These are phyloP conservation scores for Simplicillium aogashimaense DNA, from an alignment of 2,329 filamentous ascomycete species.

Conservation along the genomic window DNA sequence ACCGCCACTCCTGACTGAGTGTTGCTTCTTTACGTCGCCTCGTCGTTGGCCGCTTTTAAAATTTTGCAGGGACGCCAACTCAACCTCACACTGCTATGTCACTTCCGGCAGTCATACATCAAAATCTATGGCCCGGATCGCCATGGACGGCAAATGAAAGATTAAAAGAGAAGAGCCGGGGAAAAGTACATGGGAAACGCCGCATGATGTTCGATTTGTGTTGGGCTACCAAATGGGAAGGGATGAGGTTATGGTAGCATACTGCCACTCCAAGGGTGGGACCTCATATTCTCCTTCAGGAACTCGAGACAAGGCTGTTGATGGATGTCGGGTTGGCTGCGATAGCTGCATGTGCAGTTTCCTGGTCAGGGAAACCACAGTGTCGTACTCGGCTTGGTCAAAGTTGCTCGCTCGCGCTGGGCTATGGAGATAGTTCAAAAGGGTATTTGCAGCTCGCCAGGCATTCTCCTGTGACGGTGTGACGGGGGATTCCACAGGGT, in stretches of 20 bases:
- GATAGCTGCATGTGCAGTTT: conserved; percentile 72
- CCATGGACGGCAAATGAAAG: too few relatives aligned
- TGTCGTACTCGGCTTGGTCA: conserved; percentile 67
- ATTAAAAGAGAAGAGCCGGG: too few relatives aligned
- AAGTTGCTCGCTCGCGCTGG: conserved; percentile 56
- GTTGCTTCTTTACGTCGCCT: too few relatives aligned
- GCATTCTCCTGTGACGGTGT: conserved; percentile 82
- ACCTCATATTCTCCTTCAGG: conserved; percentile 36
- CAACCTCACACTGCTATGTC: too few relatives aligned
- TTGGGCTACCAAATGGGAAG: conserved; percentile 1
- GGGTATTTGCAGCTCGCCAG: conserved; percentile 66
- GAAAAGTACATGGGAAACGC: too few relatives aligned
- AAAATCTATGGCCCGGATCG: too few relatives aligned
- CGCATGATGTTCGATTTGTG: conserved; percentile 4
- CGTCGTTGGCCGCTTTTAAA: too few relatives aligned
- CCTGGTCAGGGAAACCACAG: conserved; percentile 74
- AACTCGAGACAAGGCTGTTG: conserved; percentile 44
- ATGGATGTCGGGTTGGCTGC: conserved; percentile 34
- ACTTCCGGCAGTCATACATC: too few relatives aligned
- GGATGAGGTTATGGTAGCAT: too few relatives aligned
- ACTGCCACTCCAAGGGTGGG: too few relatives aligned
- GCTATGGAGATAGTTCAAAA: conserved; percentile 72
- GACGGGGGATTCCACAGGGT: conserved; percentile 24
- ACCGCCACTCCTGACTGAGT: too few relatives aligned
- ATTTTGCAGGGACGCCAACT: too few relatives aligned